These are phyloP conservation scores for Euphorbia lathyris DNA, from an alignment of 345 rosid species.

Conservation along the genomic window DNA sequence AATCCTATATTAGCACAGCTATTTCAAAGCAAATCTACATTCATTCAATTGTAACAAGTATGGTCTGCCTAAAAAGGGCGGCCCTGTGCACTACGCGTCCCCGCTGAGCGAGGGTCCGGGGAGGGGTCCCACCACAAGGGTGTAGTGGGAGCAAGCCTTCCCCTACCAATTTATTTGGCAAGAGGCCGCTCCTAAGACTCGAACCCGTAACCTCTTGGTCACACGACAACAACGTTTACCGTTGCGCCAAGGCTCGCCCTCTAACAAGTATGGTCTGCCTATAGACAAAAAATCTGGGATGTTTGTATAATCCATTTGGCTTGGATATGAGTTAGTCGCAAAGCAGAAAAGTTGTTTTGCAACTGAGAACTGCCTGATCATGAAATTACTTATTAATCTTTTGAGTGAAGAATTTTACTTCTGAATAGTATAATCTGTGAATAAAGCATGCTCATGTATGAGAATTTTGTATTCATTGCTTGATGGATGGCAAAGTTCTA, in stretches of 20 bases:
- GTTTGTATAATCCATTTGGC: not conserved
- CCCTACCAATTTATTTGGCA: too few species aligned
- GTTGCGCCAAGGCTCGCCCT: too few species aligned
- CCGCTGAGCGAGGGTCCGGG: too few species aligned
- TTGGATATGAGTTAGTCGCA: not conserved
- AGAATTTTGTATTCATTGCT: not conserved
- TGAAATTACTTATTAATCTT: not conserved
- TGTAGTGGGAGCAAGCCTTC: too few species aligned
- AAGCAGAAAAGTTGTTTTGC: not conserved
- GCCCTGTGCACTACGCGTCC: too few species aligned
- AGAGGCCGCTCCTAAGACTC: too few species aligned
- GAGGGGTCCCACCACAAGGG: too few species aligned
- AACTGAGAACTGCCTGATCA: not conserved
- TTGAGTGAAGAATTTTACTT: not conserved
- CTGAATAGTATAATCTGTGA: not conserved
- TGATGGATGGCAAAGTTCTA: not conserved
- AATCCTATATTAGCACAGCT: not conserved
- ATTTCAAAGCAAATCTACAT: not conserved
- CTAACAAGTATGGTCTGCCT: not conserved
- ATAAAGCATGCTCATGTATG: not conserved
- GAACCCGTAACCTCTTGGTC: too few species aligned
- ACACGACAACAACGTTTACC: too few species aligned
- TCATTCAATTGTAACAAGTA: not conserved
- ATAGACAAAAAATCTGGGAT: not conserved
- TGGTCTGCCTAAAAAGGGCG: too few species aligned